These are phyloP conservation scores for Allium fistulosum DNA, from an alignment of 106 monocot genomes.

Conservation along the genomic window DNA sequence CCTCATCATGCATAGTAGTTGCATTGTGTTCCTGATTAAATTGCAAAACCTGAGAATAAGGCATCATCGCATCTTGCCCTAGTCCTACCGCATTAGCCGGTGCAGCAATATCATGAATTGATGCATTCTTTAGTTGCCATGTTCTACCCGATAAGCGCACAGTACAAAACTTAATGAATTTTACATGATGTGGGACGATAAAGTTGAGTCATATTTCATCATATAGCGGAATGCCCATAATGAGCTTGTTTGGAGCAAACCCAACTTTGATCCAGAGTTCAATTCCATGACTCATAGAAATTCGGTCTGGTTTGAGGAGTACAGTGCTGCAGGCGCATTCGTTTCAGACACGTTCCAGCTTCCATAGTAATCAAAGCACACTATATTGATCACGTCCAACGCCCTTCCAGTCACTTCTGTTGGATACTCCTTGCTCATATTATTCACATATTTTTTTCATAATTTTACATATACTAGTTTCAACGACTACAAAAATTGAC, in stretches of 20 bases:
- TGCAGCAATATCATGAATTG: conserved; percentile 26
- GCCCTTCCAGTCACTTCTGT: neutral
- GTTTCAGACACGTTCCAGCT: conserved; percentile 27
- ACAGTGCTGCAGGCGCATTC: conserved; percentile 23
- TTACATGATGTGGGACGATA: no score
- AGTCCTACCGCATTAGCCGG: conserved; percentile 26
- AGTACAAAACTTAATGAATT: no score
- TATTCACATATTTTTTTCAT: no score
- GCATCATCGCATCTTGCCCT: conserved; percentile 8
- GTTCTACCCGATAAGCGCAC: neutral
- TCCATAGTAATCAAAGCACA: conserved; percentile 37
- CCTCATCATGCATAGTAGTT: conserved; percentile 1
- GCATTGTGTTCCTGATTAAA: conserved; percentile 6
- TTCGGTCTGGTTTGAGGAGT: conserved; percentile 12
- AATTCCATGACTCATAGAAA: conserved; percentile 21
- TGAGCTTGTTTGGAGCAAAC: conserved; percentile 15
- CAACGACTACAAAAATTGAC: neutral
- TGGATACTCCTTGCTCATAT: conserved; percentile 18
- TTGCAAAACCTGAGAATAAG: conserved; percentile 9
- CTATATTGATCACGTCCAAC: conserved; percentile 23
- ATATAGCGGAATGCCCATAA: conserved; percentile 33
- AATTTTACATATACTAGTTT: neutral
- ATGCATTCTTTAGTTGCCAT: conserved; percentile 25
- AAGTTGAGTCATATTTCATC: neutral
- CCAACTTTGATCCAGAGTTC: conserved; percentile 21